Base-by-base conservation (phyloP, 495 filamentous ascomycete species). In the Recurvomyces mirabilis region DNA sequence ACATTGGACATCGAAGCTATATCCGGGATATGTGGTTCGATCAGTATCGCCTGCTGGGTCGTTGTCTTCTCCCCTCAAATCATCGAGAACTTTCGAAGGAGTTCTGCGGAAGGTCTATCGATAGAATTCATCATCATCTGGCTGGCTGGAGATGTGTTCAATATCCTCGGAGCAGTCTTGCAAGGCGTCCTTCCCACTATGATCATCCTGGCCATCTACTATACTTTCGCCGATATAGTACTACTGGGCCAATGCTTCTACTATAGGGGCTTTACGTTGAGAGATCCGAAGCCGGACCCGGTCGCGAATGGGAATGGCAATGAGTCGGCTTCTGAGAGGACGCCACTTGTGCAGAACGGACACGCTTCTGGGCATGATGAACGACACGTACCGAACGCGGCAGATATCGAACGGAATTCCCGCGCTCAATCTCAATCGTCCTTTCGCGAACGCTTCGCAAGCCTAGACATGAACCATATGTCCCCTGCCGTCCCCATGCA, bases 21-120 rank as follows among this genome's bases (percentile, higher is more conserved):
- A 49, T 87, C 82, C 56, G 87, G 87, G 15, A 93, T 94, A 44
- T 84, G 79, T 65, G 87, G 87, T 7, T 94, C 88, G 2, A 87
- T 98, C 50, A 91, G 84, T 19, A 94, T 98, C 55, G 87, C 88
- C 33, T 94, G 87, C 58, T 98, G 91, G 91, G 81, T 98, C 15
- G 87, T 95, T 21, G 91, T 98, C 28, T 98, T 93, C 68, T 87
- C 88, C 0, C 91, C 91, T 7, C 91, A 98, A 48, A 98, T 98
- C 52, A 74, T 94, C 53, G 87, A 93, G 58, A 95, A 95, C 56
- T 94, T 95, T 64, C 79, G 78, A 40, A 78, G 91, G 26, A 66
- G 75, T 50, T 91, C 84, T 24, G 86, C 88, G 33, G 84, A 95
- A 58, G 91, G 86, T 4, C 73, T 98, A 0, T 93, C 86, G 0